These are phyloP conservation scores for Durio zibethinus DNA, from an alignment of 345 rosid species.

Conservation along the genomic window DNA sequence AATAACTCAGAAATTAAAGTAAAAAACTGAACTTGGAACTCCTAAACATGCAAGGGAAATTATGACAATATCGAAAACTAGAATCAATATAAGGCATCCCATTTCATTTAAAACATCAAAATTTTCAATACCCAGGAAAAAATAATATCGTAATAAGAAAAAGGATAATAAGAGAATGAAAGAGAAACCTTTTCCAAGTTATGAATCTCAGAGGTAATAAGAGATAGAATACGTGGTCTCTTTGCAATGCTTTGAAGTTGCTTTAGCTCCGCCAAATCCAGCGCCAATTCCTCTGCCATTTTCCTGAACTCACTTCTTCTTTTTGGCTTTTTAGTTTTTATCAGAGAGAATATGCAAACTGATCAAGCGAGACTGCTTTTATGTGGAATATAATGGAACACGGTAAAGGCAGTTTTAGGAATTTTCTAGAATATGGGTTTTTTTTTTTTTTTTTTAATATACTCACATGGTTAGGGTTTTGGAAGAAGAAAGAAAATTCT, in stretches of 20 bases:
- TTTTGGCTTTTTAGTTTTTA: neutral
- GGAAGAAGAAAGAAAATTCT: neutral
- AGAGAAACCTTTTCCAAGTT: slow-evolving; percentile 63
- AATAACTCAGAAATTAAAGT: neutral
- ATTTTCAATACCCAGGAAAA: neutral
- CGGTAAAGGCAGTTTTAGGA: neutral
- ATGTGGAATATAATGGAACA: slow-evolving; percentile 7
- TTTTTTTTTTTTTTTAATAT: neutral
- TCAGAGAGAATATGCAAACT: neutral
- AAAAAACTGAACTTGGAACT: neutral
- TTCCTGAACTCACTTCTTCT: neutral
- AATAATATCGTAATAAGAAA: neutral
- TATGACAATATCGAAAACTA: neutral
- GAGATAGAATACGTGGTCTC: slow-evolving; percentile 62
- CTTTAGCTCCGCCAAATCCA: slow-evolving; percentile 79
- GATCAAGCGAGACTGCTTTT: neutral
- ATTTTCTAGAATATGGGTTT: neutral
- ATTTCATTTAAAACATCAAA: neutral
- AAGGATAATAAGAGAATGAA: neutral
- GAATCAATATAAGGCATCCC: neutral
- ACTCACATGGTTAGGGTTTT: neutral
- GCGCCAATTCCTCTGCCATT: slow-evolving; percentile 64
- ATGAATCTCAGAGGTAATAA: slow-evolving; percentile 60
- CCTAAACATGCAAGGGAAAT: neutral
- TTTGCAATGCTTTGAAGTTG: slow-evolving; percentile 69